Base-by-base conservation (phyloP, 257 asterid species). In the Scutellaria baicalensis region DNA sequence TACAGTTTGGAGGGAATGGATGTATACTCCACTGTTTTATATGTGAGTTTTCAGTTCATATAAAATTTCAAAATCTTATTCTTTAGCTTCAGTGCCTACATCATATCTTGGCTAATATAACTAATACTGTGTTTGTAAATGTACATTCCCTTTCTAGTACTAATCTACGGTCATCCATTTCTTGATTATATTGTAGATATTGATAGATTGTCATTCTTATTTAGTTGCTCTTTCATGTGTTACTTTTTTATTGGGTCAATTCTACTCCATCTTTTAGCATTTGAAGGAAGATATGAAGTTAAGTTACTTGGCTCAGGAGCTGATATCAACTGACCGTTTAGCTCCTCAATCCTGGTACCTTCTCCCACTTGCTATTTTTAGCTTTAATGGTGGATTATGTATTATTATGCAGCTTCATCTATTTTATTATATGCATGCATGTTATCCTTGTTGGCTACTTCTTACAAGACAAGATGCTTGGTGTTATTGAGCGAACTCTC, bases 271-370 rank as follows among this genome's bases (percentile, higher is more conserved):
- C 69, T 78, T 62, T 63, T 80, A 93, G 97, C 98, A 90, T 85
- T 82, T 94, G 84, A 94, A 91, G 84, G 99, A 94, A 84, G 97
- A 91, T 73, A 94, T 91, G 99, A 91, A 89, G 84, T 78, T 94
- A 89, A 94, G 99, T 77, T 94, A 91, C 85, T 85, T 94, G 78
- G 96, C 99, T 52, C 96, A 88, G 84, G 97, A 89, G 88, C 92
- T 94, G 81, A 75, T 91, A 84, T 86, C 96, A 64, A 89, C 93
- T 8, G 99, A 94, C 77, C 97, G 96, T 64, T 84, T 94, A 79
- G 96, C 97, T 79, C 93, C 97, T 78, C 97, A 94, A 80, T 80
- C 97, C 67, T 94, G 99, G 99, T 90, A 91, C 72, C 45, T 57
- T 59, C 55, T 31, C 66, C 31, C 11, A 21, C 66, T 48, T 57